These are phyloP conservation scores for Thecaphora frezii DNA, from an alignment of 1,284 basidiomycete species.

Conservation along the genomic window DNA sequence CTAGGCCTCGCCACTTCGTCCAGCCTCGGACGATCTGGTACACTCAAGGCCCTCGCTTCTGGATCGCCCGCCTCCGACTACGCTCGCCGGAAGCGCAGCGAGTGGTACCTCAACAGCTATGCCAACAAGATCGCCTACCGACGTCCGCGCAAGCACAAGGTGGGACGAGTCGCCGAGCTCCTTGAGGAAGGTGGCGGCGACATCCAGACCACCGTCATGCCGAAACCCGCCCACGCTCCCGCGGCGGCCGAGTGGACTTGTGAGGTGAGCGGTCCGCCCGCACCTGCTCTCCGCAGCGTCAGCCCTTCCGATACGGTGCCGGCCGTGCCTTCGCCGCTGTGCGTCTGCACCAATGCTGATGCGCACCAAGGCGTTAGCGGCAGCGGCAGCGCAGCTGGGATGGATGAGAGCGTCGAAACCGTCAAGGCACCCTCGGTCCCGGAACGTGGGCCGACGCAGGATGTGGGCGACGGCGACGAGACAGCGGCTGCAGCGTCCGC, in stretches of 20 bases:
- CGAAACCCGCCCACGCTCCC: constrained; percentile 14
- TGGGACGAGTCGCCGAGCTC: constrained; percentile 51
- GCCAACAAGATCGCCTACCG: constrained; percentile 37
- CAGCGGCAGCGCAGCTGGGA: background rate
- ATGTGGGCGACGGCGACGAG: constrained; percentile 10
- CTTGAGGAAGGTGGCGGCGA: constrained; percentile 45
- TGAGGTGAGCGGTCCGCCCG: constrained; percentile 41
- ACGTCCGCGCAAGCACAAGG: constrained; percentile 32
- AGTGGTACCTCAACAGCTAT: constrained; percentile 39
- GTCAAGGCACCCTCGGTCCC: constrained; percentile 3
- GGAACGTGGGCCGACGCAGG: too few relatives aligned
- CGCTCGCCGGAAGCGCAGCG: constrained; percentile 37
- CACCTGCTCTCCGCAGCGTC: constrained; percentile 33
- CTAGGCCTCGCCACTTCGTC: constrained; percentile 12
- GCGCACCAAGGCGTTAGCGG: background rate
- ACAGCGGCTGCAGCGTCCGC: too few relatives aligned
- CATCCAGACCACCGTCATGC: constrained; percentile 40
- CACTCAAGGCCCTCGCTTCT: background rate
- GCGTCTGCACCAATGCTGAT: constrained; percentile 36
- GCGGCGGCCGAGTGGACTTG: constrained; percentile 25
- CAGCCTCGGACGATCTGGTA: background rate
- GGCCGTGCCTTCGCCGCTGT: constrained; percentile 49
- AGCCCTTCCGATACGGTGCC: constrained; percentile 51
- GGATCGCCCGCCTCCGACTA: constrained; percentile 33
- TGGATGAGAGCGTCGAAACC: constrained; percentile 42